Conservation (phyloP, 2,329 filamentous ascomycete genomes). For the Magnaporthiopsis poae region DNA sequence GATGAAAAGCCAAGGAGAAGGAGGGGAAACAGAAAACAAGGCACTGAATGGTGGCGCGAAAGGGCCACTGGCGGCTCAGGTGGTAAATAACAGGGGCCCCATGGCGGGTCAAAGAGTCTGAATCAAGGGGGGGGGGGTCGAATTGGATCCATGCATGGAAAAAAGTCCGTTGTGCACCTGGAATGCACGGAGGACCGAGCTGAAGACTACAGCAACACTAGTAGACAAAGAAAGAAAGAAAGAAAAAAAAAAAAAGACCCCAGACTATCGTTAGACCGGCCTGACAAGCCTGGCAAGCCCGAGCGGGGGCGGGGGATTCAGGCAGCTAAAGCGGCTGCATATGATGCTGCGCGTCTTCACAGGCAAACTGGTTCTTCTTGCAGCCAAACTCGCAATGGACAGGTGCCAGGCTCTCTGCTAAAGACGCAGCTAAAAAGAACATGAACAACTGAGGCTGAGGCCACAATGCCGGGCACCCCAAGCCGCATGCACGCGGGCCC, state of each 20-base stretch:
- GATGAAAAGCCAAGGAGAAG: neutral
- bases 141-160: neutral
- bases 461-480: neutral
- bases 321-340: neutral
- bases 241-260: neutral
- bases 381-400: too few species aligned
- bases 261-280: neutral
- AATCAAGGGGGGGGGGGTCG: neutral
- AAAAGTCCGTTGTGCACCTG: neutral
- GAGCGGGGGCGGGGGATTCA: neutral
- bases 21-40: neutral
- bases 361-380: too few species aligned
- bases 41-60: neutral
- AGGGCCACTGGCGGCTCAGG: neutral
- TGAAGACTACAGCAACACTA: neutral
- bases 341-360: too few species aligned
- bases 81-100: neutral
- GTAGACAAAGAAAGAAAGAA: neutral
- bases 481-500: neutral
- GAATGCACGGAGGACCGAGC: neutral
- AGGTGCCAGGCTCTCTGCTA: neutral
- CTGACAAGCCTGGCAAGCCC: neutral
- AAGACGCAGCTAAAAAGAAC: neutral
- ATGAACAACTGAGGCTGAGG: neutral
- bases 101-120: neutral